Conservation (phyloP, 1,139 yeast genomes). For the Saccharomyces hybrid region DNA sequence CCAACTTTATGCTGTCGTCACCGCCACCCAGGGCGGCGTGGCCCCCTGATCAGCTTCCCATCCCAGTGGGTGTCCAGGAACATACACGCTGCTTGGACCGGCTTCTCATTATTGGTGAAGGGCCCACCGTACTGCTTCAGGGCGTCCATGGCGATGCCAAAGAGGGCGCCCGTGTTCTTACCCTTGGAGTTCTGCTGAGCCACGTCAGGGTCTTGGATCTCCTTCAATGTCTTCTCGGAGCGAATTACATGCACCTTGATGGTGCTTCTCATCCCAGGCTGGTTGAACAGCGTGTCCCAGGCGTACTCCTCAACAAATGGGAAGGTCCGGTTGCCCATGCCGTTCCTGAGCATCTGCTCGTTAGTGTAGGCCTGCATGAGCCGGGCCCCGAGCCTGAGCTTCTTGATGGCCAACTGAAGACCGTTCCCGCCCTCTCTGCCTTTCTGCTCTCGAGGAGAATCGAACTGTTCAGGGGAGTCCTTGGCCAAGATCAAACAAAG, state of each 20-base stretch:
- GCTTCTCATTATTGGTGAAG: conserved; percentile 40
- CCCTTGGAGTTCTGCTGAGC: conserved; percentile 86
- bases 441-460: conserved; percentile 55
- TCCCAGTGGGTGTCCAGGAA: conserved; percentile 86
- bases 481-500: conserved; percentile 67
- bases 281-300: conserved; percentile 43
- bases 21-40: conserved; percentile 98
- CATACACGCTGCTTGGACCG: conserved; percentile 76
- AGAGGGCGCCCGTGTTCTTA: conserved; percentile 64
- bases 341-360: conserved; percentile 78
- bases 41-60: conserved; percentile 55
- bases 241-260: conserved; percentile 71
- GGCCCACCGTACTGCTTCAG: conserved; percentile 49
- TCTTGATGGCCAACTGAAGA: conserved; percentile 67
- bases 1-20: conserved; percentile 56
- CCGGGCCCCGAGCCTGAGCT: conserved; percentile 77
- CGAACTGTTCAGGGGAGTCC: conserved; percentile 69
- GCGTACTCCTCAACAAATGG: conserved; percentile 64
- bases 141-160: conserved; percentile 71
- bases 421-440: conserved; percentile 53
- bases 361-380: conserved; percentile 90
- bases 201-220: conserved; percentile 66
- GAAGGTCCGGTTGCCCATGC: conserved; percentile 75
- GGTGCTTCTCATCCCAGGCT: conserved; percentile 45
- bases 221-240: conserved; percentile 56